Conservation (phyloP, 257 asterid genomes). For the Solanum appendiculatum region DNA sequence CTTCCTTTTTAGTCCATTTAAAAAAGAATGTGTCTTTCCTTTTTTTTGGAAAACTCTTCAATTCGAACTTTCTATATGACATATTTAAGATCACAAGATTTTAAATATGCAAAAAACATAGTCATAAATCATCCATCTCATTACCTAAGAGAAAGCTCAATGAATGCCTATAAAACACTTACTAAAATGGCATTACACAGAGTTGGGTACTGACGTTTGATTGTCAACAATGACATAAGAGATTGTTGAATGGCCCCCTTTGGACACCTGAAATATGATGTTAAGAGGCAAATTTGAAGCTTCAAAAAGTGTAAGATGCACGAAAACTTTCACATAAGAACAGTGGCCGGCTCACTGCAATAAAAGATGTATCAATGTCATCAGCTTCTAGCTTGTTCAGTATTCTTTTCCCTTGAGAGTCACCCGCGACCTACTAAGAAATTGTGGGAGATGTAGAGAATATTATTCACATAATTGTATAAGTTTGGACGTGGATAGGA, state of each 20-base stretch:
- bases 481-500: too few species aligned
- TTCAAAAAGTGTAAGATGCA: background rate
- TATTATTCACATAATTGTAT: too few species aligned
- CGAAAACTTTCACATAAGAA: background rate
- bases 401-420: constrained; percentile 77
- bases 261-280: constrained; percentile 44
- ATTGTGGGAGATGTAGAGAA: background rate
- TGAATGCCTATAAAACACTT: background rate
- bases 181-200: background rate
- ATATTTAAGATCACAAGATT: too few species aligned
- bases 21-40: too few species aligned
- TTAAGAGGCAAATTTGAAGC: background rate
- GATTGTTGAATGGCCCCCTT: constrained; percentile 89
- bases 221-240: constrained; percentile 81
- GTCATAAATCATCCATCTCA: background rate
- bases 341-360: constrained; percentile 31
- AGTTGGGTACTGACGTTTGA: constrained; percentile 54
- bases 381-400: constrained; percentile 66
- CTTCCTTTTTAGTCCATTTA: too few species aligned
- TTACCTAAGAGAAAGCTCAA: background rate
- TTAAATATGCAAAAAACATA: background rate
- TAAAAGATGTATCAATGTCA: constrained; percentile 68
- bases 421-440: constrained; percentile 65
- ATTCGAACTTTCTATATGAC: too few species aligned
- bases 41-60: too few species aligned